Evolutionary conservation across 345 rosid genomes (phyloP), one percentile per base, ranked within the genome.

Genomic region (Eucalyptus regnans): DNA sequence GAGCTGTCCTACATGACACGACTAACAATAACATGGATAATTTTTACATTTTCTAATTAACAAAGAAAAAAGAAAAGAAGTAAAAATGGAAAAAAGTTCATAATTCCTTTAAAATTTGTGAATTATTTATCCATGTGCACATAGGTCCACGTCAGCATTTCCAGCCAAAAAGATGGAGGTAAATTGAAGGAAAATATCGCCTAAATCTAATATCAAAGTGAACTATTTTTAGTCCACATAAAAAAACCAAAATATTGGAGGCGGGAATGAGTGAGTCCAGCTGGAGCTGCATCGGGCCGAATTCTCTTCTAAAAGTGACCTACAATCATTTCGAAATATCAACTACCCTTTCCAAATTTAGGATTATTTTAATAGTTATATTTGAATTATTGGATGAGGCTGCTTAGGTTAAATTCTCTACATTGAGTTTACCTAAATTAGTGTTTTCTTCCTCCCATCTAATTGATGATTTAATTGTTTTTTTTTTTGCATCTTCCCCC

Each of bases 1-100:
- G 2, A 12, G 27, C 27, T 0, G 0, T 76, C 7, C 1, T 5
- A 68, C 7, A 6, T 76, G 27, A 20, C 27, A 20, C 5, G 0
- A 1, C 83, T 3, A 12, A 76, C 4, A 1, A 11, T 37, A 37
- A 37, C 0, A 4, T 37, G 7, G 7, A 20, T 8, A 20, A 33
- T 76, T 76, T 41, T 5, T 76, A 22, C 44, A 41, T 20, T 41
- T 33, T 37, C 12, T 41, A 76, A 41, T 41, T 76, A 41, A 33
- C 7, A 68, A 33, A 66, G 41, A 15, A 66, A 20, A 71, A 71
- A 5, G 12, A 71, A 68, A 68, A 33, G 20, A 17, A 9, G 13
- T 5, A 71, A 33, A 68, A 33, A 33, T 17, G 44, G 44, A 9
- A 76, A 37, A 20, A 20, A 20, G 7, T 11, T 41, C 13, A 20